Base-by-base conservation (phyloP, 2,329 filamentous ascomycete genomes). In the Lasiodiplodia sp. region DNA sequence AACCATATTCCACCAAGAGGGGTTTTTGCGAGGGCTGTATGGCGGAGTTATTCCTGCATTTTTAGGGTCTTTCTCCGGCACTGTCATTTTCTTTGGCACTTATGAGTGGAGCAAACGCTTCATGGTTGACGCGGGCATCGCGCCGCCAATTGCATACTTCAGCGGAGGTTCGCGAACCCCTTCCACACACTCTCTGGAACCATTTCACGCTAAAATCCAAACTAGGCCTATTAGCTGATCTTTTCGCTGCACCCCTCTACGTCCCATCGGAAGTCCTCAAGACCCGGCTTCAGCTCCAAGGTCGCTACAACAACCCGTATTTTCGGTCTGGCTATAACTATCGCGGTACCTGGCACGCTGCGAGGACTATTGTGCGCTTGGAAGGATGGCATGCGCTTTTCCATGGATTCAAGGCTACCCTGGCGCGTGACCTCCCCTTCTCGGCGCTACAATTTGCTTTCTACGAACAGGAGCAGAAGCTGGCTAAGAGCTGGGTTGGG, bases 281-380 rank as follows among this genome's bases (percentile, higher is more conserved):
- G 81, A 99, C 96, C n/a, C 90, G 96, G 28, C 84, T 98, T 60
- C 96, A 99, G 78, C 87, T 99, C 6, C 96, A 99, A 79, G 96
- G 96, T 63, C 92, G 93, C 70, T 92, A 94, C 82, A 97, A 98
- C 81, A 99, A 99, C 76, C 94, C 96, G 0, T 92, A 90, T 81
- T 98, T 98, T 83, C 85, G 89, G 58, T 97, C 93, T 0, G 96
- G 96, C 68, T 99, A 99, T 82, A 99, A 99, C 79, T 99, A 99
- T 79, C 91, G 90, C 74, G 91, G 90, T 52, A 97, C 93, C 2
- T 79, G 90, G 66, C 92, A 99, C 79, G 96, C 96, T 2, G 89
- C 91, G 16, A 89, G 91, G 73, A 97, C 93, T 0, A 98, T 99
- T 69, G 86, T 94, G 18, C 89, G 89, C 49, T 86, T 87, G 52